phyloP scores from a whole-genome alignment of 805 yeast species.

The Cyberlindnera subsufficiens region DNA sequence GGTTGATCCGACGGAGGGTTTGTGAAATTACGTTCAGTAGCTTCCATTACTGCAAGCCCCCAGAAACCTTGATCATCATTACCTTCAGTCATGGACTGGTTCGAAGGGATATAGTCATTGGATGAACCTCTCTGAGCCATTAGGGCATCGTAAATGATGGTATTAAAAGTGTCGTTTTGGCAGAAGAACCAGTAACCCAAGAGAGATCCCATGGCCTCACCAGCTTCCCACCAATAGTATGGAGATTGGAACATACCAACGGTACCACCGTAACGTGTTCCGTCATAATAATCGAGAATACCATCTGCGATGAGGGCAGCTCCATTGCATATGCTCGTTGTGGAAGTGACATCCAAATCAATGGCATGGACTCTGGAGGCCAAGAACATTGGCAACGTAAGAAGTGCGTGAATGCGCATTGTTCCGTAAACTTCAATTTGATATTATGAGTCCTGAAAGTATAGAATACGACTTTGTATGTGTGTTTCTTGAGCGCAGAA shows the following conservation, averaged over 20 bases:
- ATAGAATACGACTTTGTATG: no score
- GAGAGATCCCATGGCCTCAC: conserved; percentile 69
- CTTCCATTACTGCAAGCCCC: conserved; percentile 63
- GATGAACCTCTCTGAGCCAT: conserved; percentile 39
- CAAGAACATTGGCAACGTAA: conserved; percentile 5
- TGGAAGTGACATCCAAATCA: conserved; percentile 32
- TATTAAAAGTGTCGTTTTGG: conserved; percentile 60
- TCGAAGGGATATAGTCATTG: conserved; percentile 54
- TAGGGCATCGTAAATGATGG: conserved; percentile 52
- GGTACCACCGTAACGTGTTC: conserved; percentile 55
- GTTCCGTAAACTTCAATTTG: no score
- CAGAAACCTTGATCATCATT: conserved; percentile 74
- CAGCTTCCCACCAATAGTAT: conserved; percentile 92
- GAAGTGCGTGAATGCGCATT: conserved; percentile 2
- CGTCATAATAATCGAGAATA: conserved; percentile 66
- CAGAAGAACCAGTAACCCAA: conserved; percentile 72
- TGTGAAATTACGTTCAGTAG: conserved; percentile 56
- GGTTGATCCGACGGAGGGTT: conserved; percentile 41
- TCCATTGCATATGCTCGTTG: conserved; percentile 49
- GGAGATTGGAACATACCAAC: conserved; percentile 70
- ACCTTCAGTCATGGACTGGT: conserved; percentile 64
- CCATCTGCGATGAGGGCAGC: conserved; percentile 55
- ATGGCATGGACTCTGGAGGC: conserved; percentile 20
- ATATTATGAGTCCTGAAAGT: no score
- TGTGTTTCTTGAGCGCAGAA: no score